Conservation (phyloP, 176 grass and related monocot species). For the Hordeum marinum region DNA sequence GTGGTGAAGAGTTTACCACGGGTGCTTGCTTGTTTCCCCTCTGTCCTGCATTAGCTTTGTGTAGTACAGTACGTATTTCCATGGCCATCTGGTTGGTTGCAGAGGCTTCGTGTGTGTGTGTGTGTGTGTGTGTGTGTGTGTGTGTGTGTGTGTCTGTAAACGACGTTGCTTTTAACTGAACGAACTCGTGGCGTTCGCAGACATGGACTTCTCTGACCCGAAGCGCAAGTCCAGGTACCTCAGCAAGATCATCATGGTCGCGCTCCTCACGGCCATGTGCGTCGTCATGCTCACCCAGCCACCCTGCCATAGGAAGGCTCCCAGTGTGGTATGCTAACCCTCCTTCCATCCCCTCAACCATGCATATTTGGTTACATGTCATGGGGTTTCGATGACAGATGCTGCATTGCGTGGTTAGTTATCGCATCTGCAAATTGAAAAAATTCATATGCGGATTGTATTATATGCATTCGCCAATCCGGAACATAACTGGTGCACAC, state of each 20-base stretch:
- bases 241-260: constrained; percentile 64
- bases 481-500: no score
- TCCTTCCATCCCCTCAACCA: neutral
- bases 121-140: no score
- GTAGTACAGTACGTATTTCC: neutral
- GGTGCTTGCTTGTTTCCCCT: neutral
- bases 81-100: neutral
- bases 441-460: no score
- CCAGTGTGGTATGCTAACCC: constrained; percentile 46
- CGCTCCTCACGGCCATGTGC: constrained; percentile 69
- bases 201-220: constrained; percentile 81
- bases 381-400: neutral
- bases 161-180: no score
- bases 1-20: neutral
- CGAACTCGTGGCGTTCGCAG: constrained; percentile 16
- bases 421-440: no score
- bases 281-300: constrained; percentile 81
- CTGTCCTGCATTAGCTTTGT: neutral
- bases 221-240: constrained; percentile 65
- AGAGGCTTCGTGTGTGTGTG: no score
- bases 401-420: neutral
- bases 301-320: constrained; percentile 44
- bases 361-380: neutral
- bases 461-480: no score
- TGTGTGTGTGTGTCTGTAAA: no score